phyloP scores from a whole-genome alignment of 1,284 basidiomycete species.

The Irpex sp. region DNA sequence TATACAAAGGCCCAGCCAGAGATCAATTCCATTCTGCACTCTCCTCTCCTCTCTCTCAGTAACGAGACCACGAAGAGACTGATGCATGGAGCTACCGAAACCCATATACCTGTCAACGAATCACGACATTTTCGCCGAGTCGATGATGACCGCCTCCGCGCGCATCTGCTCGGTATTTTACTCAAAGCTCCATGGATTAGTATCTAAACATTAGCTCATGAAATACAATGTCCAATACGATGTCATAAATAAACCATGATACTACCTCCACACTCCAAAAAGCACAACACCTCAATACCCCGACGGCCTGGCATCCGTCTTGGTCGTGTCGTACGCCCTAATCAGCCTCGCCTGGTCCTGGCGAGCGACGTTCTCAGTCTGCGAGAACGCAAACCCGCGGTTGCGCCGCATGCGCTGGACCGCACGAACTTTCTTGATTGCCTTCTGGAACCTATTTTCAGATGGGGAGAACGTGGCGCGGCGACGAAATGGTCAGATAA shows the following conservation, averaged over 20 bases:
- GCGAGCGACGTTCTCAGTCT: slow-evolving; percentile 79
- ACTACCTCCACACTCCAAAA: slow-evolving; percentile 7
- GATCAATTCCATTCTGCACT: no score
- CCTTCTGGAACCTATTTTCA: slow-evolving; percentile 80
- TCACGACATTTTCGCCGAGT: not conserved
- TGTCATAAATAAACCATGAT: slow-evolving; percentile 1
- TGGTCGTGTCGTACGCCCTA: slow-evolving; percentile 87
- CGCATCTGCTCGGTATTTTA: not conserved
- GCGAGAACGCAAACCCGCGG: slow-evolving; percentile 94
- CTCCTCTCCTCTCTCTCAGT: no score
- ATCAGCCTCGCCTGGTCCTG: slow-evolving; percentile 89
- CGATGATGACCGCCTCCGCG: no score
- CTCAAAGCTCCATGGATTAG: not conserved
- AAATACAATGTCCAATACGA: not conserved
- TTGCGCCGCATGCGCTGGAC: slow-evolving; percentile 93
- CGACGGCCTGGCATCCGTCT: slow-evolving; percentile 62
- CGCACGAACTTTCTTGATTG: slow-evolving; percentile 96
- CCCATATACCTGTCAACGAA: no score
- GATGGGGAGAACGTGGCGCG: not conserved
- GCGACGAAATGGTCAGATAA: not conserved
- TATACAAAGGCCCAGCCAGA: no score
- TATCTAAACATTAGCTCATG: not conserved
- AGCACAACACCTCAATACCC: slow-evolving; percentile 50
- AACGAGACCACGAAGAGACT: no score
- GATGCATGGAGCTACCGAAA: no score